Percentiles rank a stretch among this genome's conserved stretches.
phyloP scores from a whole-genome alignment of 768 basidiomycete genomes.

The Lentinus brumalis region DNA sequence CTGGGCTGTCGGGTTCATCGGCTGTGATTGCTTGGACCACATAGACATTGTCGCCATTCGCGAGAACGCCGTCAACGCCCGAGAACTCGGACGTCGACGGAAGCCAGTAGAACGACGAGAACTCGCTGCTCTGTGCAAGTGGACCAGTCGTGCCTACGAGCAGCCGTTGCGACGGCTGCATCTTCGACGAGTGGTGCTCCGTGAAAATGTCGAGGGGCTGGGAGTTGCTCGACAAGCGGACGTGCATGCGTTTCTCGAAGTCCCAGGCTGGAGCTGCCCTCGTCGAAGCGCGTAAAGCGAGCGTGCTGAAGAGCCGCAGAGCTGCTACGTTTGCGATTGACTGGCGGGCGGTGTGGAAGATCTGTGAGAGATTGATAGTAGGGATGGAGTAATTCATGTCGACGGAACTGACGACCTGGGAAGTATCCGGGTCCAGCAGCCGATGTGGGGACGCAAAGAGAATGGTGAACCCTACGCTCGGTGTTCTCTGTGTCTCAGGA shows the following conservation, averaged over 20 bases:
- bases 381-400: neutral
- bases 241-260: neutral
- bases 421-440: neutral
- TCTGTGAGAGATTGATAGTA: neutral
- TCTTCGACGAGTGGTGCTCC: neutral
- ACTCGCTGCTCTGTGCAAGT: neutral
- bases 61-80: conserved; percentile 5
- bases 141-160: neutral
- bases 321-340: neutral
- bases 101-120: neutral
- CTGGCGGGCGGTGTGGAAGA: neutral
- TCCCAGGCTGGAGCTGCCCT: neutral
- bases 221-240: neutral
- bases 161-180: neutral
- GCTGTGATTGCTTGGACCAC: neutral
- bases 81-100: neutral
- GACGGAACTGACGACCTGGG: neutral
- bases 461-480: neutral
- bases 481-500: too few relatives aligned
- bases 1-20: neutral
- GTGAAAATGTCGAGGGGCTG: neutral
- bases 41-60: neutral
- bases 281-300: neutral
- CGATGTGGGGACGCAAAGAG: neutral
- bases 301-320: neutral